Percentiles rank a stretch among this genome's conserved stretches.
These are phyloP conservation scores for Schizopora paradoxa DNA, from an alignment of 1,284 basidiomycete genomes.

Conservation along the genomic window DNA sequence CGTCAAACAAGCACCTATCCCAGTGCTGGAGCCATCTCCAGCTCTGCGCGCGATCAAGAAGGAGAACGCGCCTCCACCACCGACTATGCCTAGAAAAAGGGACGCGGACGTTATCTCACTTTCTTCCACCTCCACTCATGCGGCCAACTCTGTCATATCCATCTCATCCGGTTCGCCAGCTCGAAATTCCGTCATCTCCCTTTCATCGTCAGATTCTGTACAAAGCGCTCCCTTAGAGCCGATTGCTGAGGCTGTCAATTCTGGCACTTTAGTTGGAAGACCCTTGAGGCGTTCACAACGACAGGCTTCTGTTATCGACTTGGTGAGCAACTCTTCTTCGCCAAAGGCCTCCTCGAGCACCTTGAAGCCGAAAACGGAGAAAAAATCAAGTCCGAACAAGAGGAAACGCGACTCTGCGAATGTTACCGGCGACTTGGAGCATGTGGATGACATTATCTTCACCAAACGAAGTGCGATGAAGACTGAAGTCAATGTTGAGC, in stretches of 20 bases:
- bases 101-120: conserved; percentile 11
- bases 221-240: conserved; percentile 2
- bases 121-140: too few species aligned
- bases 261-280: too few species aligned
- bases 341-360: neutral
- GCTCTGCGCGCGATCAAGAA: conserved; percentile 7
- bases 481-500: too few species aligned
- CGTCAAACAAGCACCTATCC: too few species aligned
- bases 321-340: conserved; percentile 1
- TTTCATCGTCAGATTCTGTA: neutral
- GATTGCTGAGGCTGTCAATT: too few species aligned
- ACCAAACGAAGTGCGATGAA: too few species aligned
- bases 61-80: conserved; percentile 14
- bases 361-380: neutral
- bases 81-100: neutral
- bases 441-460: too few species aligned
- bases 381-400: neutral
- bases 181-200: neutral
- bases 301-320: neutral
- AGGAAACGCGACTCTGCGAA: too few species aligned
- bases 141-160: too few species aligned
- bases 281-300: too few species aligned
- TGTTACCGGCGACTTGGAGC: too few species aligned
- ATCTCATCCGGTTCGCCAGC: conserved; percentile 7
- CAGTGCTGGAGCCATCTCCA: neutral